Base-by-base conservation (phyloP, 2,329 filamentous ascomycete genomes). In the Tolypocladium amazonense region DNA sequence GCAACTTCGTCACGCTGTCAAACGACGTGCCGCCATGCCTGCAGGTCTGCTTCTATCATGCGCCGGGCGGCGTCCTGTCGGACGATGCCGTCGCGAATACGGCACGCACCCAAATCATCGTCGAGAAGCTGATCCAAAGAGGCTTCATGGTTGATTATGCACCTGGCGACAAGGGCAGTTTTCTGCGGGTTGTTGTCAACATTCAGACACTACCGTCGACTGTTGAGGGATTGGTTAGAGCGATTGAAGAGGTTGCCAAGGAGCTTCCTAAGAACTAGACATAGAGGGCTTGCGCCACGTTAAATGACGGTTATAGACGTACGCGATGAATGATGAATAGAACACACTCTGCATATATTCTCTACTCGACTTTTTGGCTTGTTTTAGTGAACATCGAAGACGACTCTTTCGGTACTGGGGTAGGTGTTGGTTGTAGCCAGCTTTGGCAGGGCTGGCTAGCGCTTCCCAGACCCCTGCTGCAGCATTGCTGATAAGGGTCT, bases 21-120 rank as follows among this genome's bases (percentile, higher is more conserved):
- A 80, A 84, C 59, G 87, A 89, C 66, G 89, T 91, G 33, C 87
- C 92, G 55, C 90, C 90, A 0, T 97, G 93, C 74, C 77, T 96
- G 70, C 94, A 97, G 75, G 89, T 97, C 27, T 97, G 93, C 77
- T 97, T 97, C 73, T 96, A 96, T 72, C 92, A 89, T 68, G 85
- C 87, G 0, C 84, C 84, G 0, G 64, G 64, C 1, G 83, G 86
- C 2, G 67, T 72, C 60, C 63, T 88, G 52, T 66, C 72, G 0
- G 71, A 71, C 0, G 72, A 77, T 20, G 64, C 70, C 7, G 72
- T 72, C 43, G 73, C 71, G 58, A 85, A 84, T 67, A 82, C 81
- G 38, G 67, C 70, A 47, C 71, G 75, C 47, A 84, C 82, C 38
- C 73, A 76, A 64, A 69, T 65, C 11, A 81, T 84, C 67, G 81